Conservation (phyloP, 2,329 filamentous ascomycete species). For the Stagonosporopsis vannaccii region DNA sequence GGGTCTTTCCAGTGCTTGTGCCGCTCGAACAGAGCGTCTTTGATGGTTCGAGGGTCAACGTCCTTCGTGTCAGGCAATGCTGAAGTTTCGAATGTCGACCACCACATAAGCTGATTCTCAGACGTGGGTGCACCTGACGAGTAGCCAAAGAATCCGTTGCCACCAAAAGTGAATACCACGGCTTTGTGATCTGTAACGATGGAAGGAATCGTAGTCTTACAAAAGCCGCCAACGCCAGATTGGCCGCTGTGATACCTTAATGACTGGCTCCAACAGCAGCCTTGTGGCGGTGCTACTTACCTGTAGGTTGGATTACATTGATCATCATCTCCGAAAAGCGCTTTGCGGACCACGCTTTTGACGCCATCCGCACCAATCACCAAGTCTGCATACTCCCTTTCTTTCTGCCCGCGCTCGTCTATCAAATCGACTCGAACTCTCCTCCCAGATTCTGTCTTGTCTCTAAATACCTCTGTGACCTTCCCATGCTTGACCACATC, state of each 20-base stretch:
- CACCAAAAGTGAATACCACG: slow-evolving; percentile 1
- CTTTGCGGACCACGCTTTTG: slow-evolving; percentile 30
- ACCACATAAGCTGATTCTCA: slow-evolving; percentile 1
- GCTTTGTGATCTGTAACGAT: not conserved
- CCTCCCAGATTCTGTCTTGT: not conserved
- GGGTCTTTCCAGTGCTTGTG: slow-evolving; percentile 4
- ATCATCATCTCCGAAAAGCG: slow-evolving; percentile 27
- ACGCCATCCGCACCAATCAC: slow-evolving; percentile 43
- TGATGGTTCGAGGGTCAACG: slow-evolving; percentile 1
- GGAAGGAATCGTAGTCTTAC: not conserved
- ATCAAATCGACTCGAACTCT: not conserved
- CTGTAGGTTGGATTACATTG: slow-evolving; percentile 26
- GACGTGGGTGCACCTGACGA: not conserved
- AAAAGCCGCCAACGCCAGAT: slow-evolving; percentile 2
- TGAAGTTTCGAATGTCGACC: slow-evolving; percentile 6
- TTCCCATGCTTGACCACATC: slow-evolving; percentile 22
- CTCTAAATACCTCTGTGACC: slow-evolving; percentile 7
- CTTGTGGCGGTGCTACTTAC: slow-evolving; percentile 12
- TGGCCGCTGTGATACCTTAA: slow-evolving; percentile 39
- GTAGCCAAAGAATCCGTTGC: slow-evolving; percentile 6
- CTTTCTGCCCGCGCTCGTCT: not conserved
- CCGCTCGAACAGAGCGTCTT: not conserved
- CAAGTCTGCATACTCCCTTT: slow-evolving; percentile 34
- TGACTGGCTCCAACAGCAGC: not conserved
- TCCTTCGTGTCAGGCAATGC: not conserved